Evolutionary conservation across 1,284 basidiomycete species (phyloP), one percentile per base, ranked within the genome.

Genomic region (Trichosporon sp.): DNA sequence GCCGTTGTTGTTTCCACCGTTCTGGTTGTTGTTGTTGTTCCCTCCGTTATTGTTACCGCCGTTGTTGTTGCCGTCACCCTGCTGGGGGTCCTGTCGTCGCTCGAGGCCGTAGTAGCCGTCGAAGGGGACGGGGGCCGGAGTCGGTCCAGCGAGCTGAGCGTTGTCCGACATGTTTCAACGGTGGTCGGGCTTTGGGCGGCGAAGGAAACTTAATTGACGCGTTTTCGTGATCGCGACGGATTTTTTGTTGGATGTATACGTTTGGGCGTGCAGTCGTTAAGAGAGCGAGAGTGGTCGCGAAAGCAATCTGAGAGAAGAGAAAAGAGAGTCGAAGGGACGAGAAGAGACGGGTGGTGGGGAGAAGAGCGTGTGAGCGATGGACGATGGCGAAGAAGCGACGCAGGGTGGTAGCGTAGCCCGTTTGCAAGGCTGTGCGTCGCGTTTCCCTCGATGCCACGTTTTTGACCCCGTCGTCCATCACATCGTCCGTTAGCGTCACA

Each of bases 391-490:
- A 27, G 49, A 54, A 54, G 49, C 49, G 49, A 54, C 27, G 14
- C 23, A 8, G 7, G 8, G 13, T 9, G 49, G 14, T 44, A 8
- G 7, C 19, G 13, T 9, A 27, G 49, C 16, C 21, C 3, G 25
- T 54, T 54, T 54, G 49, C 27, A 29, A 54, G 49, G 49, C 49
- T 54, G 49, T 54, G 49, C 49, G 49, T 54, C 25, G 25, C 49
- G 25, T 29, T 54, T 29, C 25, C 49, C 27, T 54, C 25, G 27
- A 29, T 29, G 49, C 49, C 49, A 54, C 49, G 49, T 54, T 29
- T 54, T 54, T 54, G 27, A 13, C 27, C 49, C 49, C 49, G 27
- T n/a, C 49, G 49, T 11, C 49, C 40, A 44, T 23, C 19, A 44
- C 40, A 44, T 9, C 40, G 16, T 44, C 40, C 40, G 19, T 44